These are phyloP conservation scores for Rosellinia necatrix DNA, from an alignment of 2,329 filamentous ascomycete genomes.

Conservation along the genomic window DNA sequence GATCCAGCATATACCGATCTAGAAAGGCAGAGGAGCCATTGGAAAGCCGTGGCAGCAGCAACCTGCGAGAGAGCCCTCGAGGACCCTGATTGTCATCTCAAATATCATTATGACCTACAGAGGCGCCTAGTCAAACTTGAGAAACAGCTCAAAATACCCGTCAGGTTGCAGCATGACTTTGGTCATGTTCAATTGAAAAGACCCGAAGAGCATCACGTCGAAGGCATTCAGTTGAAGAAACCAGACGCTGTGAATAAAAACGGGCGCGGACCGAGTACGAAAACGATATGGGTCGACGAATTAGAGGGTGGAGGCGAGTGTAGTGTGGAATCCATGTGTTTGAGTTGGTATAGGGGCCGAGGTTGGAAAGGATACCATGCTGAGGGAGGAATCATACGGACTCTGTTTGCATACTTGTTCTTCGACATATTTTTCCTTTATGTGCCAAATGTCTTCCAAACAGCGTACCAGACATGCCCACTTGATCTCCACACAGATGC, in stretches of 20 bases:
- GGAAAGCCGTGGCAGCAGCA: conserved; percentile 73
- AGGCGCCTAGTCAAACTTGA: conserved; percentile 93
- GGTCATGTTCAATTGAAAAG: conserved; percentile 79
- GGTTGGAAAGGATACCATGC: conserved; percentile 96
- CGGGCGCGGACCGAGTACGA: conserved; percentile 56
- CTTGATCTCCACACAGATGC: conserved; percentile 91
- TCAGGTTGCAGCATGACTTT: conserved; percentile 90
- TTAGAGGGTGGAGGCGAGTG: conserved; percentile 72
- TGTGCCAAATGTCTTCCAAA: conserved; percentile 96
- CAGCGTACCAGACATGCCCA: conserved; percentile 90
- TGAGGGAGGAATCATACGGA: conserved; percentile 91
- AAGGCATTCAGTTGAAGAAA: conserved; percentile 77
- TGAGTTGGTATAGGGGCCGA: conserved; percentile 78
- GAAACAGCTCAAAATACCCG: conserved; percentile 78
- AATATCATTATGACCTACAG: conserved; percentile 92
- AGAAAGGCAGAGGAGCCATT: conserved; percentile 74
- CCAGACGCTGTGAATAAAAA: conserved; percentile 51
- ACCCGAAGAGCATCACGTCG: conserved; percentile 73
- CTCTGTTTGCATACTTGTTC: conserved; percentile 87
- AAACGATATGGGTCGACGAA: conserved; percentile 89
- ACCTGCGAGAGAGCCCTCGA: conserved; percentile 89
- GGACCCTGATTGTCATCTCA: conserved; percentile 86
- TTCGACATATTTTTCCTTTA: conserved; percentile 92
- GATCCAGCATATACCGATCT: conserved; percentile 43
- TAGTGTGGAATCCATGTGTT: conserved; percentile 91